Evolutionary conservation across 2,329 filamentous ascomycete species (phyloP).

Genomic region (Juglanconis sp.): DNA sequence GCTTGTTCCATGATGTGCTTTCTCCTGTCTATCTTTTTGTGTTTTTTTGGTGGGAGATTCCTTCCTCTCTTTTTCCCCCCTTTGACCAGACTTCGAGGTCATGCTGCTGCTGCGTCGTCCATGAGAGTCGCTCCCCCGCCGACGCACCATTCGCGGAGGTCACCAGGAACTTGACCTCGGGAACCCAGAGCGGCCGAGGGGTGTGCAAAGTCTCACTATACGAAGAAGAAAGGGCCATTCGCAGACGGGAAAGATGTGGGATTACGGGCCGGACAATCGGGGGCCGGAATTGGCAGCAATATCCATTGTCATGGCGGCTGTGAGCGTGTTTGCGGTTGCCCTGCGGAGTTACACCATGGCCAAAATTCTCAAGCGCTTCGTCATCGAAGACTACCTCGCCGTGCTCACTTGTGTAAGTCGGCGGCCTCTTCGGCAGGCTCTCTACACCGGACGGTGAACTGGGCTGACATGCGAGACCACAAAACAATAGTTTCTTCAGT

Average conservation of each 20-base stretch:
- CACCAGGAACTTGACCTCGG: slow-evolving; percentile 6
- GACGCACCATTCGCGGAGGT: slow-evolving; percentile 1
- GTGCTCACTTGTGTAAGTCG: slow-evolving; percentile 15
- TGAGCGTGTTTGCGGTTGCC: slow-evolving; percentile 13
- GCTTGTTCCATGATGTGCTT: too few species aligned
- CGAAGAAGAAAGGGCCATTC: not conserved
- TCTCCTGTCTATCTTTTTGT: too few species aligned
- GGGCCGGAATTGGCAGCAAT: slow-evolving; percentile 14
- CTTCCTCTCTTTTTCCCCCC: not conserved
- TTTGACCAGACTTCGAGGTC: not conserved
- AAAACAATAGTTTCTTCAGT: slow-evolving; percentile 7
- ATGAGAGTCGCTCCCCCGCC: not conserved
- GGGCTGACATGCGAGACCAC: not conserved
- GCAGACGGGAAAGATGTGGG: slow-evolving; percentile 13
- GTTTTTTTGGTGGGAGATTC: too few species aligned
- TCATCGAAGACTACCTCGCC: slow-evolving; percentile 18
- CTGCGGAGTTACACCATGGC: slow-evolving; percentile 18
- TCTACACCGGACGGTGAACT: too few species aligned
- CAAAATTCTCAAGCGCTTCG: slow-evolving; percentile 15
- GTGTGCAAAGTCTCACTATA: too few species aligned
- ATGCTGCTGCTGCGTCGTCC: not conserved
- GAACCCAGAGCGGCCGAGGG: not conserved
- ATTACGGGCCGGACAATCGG: slow-evolving; percentile 16
- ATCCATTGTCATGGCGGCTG: slow-evolving; percentile 11
- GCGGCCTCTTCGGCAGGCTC: not conserved